Conservation (phyloP, 1,284 basidiomycete species). For the Fomitopsis betulina region DNA sequence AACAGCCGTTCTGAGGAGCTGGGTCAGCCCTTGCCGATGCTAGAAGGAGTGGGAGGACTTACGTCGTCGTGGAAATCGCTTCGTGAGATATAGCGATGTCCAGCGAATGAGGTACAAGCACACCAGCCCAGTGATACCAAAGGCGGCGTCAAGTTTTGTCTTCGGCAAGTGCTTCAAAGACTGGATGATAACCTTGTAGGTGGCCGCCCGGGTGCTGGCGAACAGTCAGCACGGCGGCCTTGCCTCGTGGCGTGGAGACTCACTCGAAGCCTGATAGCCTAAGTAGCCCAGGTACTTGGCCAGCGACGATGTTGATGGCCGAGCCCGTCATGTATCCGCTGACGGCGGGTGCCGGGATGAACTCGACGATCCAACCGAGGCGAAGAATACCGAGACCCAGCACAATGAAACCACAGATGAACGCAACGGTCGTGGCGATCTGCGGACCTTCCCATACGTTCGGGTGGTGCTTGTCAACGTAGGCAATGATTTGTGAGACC, state of each 20-base stretch:
- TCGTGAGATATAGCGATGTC: constrained; percentile 51
- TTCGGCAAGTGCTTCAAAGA: constrained; percentile 79
- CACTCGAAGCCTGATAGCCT: constrained; percentile 82
- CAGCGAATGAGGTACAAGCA: constrained; percentile 77
- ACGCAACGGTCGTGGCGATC: constrained; percentile 85
- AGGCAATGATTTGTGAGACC: constrained; percentile 76
- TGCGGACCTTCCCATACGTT: constrained; percentile 57
- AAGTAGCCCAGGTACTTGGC: constrained; percentile 84
- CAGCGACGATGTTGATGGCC: constrained; percentile 82
- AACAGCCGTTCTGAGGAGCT: constrained; percentile 57
- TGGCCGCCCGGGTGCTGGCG: constrained; percentile 73
- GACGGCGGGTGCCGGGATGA: constrained; percentile 89
- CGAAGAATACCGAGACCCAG: constrained; percentile 90
- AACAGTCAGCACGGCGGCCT: background rate
- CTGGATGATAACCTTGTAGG: constrained; percentile 90
- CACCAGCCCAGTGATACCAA: constrained; percentile 77
- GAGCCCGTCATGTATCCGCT: constrained; percentile 93
- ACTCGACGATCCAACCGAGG: constrained; percentile 93
- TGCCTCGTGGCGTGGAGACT: constrained; percentile 23
- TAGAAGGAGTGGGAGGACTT: constrained; percentile 14
- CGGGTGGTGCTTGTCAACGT: constrained; percentile 52
- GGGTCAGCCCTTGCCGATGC: background rate
- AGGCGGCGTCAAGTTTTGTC: constrained; percentile 82
- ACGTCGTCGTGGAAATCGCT: constrained; percentile 68
- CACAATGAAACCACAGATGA: constrained; percentile 92